phyloP scores from a whole-genome alignment of 257 asterid genomes.

The Solanum paucissectum region DNA sequence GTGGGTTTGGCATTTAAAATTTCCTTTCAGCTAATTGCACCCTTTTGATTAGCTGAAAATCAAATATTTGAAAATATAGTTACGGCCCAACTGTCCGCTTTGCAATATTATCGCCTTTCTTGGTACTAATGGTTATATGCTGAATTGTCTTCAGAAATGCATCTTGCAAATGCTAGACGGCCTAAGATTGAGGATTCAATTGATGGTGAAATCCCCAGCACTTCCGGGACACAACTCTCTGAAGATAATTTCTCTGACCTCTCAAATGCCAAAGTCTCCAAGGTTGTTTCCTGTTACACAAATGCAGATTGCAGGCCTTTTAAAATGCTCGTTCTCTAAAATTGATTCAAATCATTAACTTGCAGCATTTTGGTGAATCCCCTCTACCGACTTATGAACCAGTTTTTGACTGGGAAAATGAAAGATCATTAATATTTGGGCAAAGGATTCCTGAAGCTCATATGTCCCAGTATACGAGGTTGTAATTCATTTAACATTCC shows the following conservation, averaged over 20 bases:
- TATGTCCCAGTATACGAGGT: constrained; percentile 82
- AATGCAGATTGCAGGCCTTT: neutral
- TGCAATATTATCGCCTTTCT: neutral
- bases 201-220: constrained; percentile 72
- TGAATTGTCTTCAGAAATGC: constrained; percentile 50
- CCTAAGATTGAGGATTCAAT: constrained; percentile 46
- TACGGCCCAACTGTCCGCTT: neutral
- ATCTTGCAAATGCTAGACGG: constrained; percentile 72
- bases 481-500: constrained; percentile 5
- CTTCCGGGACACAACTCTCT: constrained; percentile 58
- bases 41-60: neutral
- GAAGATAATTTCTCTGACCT: constrained; percentile 38
- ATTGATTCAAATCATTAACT: constrained; percentile 9
- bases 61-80: neutral
- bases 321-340: neutral
- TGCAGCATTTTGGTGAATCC: constrained; percentile 98
- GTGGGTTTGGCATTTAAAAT: neutral
- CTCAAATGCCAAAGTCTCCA: constrained; percentile 32
- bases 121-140: constrained; percentile 5
- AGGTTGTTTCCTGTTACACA: constrained; percentile 26
- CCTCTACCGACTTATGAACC: constrained; percentile 97
- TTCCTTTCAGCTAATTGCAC: neutral
- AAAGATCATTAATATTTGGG: constrained; percentile 87
- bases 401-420: constrained; percentile 95
- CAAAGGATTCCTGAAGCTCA: constrained; percentile 81